Base-by-base conservation (phyloP, 2,329 filamentous ascomycete genomes). In the Escovopsis weberi region DNA sequence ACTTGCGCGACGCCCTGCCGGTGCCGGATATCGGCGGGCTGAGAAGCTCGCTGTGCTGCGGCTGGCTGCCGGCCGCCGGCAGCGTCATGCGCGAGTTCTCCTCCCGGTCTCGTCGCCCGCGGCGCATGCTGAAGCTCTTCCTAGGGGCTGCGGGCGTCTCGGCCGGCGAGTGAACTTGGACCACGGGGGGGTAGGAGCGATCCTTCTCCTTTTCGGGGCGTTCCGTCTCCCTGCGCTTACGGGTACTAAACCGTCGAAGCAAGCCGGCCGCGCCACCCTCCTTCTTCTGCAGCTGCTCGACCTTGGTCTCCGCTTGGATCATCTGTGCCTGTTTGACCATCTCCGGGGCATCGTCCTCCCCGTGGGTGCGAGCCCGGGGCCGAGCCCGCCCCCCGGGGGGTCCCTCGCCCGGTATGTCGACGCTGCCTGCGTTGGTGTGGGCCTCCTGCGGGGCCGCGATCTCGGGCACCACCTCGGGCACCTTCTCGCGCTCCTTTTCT, bases 321-420 rank as follows among this genome's bases (percentile, higher is more conserved):
- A 48, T 44, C 23, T 52, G 51, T 1, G 48, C 40, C 26, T 53
- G 55, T 40, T 57, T 63, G 26, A 50, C 50, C 34, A 45, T 72
- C 39, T 94, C 85, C 1, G 80, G 73, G 10, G 85, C 74, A 45
- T 98, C 91, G 48, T 96, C 89, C 60, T 96, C 91, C 12, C 89
- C 91, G 55, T 96, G 89, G 0, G 91, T 96, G 50, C 91, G 75
- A 33, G 91, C 87, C 39, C 91, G 75, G 7, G 88, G 86, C 40
- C 91, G 74, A 32, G 85, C 81, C 46, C 89, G 74, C 37, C 85
- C 85, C 37, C 87, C 85, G 1, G 85, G 91, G 10, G 85, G 80
- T 56, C 80, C 88, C 61, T 94, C 87, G 15, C 88, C 88, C 0
- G 85, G 79, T 72, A 94, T 82, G 58, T 95, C 88, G 56, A 91